A percentile compares a stretch with the other conserved stretches of the same genome.
phyloP scores from a whole-genome alignment of 441 rosid species.

The Euphorbia celastroides region DNA sequence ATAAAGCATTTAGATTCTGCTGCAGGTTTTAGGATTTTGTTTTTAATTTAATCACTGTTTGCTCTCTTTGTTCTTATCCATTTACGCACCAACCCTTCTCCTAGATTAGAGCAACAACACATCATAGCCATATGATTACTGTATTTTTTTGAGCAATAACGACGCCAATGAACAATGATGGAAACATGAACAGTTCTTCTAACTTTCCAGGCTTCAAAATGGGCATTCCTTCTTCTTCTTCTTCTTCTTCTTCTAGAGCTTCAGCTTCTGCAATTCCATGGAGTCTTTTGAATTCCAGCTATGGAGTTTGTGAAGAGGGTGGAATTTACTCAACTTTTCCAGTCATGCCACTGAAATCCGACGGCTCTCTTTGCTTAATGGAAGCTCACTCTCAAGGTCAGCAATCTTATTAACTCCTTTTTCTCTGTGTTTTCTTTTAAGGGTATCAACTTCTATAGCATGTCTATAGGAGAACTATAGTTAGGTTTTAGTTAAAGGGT shows the following conservation, averaged over 20 bases:
- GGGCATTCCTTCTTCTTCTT: conserved; percentile 40
- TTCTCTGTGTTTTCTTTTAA: conserved; percentile 11
- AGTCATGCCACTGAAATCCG: conserved; percentile 89
- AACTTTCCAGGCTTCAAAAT: conserved; percentile 82
- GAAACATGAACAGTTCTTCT: conserved; percentile 23
- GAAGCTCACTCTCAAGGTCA: conserved; percentile 65
- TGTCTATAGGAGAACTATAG: no score
- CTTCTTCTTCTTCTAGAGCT: conserved; percentile 19
- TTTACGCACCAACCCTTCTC: conserved; percentile 27
- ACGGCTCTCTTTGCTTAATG: conserved; percentile 93
- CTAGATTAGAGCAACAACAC: not conserved
- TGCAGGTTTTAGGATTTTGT: conserved; percentile 35
- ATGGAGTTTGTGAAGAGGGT: conserved; percentile 41
- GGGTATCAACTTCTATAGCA: no score
- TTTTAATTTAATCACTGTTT: conserved; percentile 24
- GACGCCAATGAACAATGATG: conserved; percentile 57
- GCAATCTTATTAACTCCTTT: conserved; percentile 1
- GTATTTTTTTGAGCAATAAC: conserved; percentile 52
- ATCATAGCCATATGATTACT: conserved; percentile 27
- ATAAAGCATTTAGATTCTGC: conserved; percentile 30
- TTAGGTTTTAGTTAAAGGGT: no score
- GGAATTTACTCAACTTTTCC: conserved; percentile 50
- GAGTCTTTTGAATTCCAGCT: conserved; percentile 38
- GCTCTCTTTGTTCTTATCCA: conserved; percentile 26
- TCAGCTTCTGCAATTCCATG: conserved; percentile 37